phyloP scores from a whole-genome alignment of 768 basidiomycete genomes.

The Boletus pseudo-olivaceus region DNA sequence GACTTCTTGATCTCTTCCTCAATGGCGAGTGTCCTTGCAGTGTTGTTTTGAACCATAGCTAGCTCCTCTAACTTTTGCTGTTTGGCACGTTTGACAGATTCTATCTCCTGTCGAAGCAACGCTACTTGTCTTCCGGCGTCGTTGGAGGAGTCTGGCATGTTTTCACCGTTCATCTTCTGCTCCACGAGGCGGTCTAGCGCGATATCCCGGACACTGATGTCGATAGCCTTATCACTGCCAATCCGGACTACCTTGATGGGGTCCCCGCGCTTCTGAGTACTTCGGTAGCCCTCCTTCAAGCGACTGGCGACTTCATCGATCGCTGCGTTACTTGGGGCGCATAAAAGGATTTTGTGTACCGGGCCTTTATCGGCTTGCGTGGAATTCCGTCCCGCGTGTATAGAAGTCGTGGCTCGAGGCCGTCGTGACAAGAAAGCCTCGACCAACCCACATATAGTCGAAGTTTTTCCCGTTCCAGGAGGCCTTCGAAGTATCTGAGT shows the following conservation, averaged over 20 bases:
- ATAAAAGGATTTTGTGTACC: slow-evolving; percentile 77
- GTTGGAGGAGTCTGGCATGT: slow-evolving; percentile 37
- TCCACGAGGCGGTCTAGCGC: slow-evolving; percentile 87
- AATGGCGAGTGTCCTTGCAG: slow-evolving; percentile 49
- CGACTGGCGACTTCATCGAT: slow-evolving; percentile 94
- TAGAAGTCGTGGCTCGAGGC: slow-evolving; percentile 42
- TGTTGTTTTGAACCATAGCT: slow-evolving; percentile 51
- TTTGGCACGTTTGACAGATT: slow-evolving; percentile 58
- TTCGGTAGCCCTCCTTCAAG: slow-evolving; percentile 73
- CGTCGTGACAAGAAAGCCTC: slow-evolving; percentile 73
- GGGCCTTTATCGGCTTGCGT: slow-evolving; percentile 41
- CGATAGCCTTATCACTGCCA: slow-evolving; percentile 73
- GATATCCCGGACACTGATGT: slow-evolving; percentile 76
- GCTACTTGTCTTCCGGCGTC: slow-evolving; percentile 59
- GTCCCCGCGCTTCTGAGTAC: slow-evolving; percentile 49
- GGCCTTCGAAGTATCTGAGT: slow-evolving; percentile 50
- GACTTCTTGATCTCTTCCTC: slow-evolving; percentile 69
- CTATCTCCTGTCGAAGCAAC: slow-evolving; percentile 61
- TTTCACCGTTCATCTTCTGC: slow-evolving; percentile 53
- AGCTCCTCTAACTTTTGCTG: slow-evolving; percentile 63
- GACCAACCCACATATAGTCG: slow-evolving; percentile 94
- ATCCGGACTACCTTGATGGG: slow-evolving; percentile 85
- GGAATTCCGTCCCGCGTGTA: slow-evolving; percentile 44
- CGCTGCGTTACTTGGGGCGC: slow-evolving; percentile 97
- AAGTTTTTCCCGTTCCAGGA: slow-evolving; percentile 98